Percentiles rank a stretch among this genome's conserved stretches.
Evolutionary conservation across 2,329 filamentous ascomycete species (phyloP).

Genomic region (Sporothrix euskadiensis): DNA sequence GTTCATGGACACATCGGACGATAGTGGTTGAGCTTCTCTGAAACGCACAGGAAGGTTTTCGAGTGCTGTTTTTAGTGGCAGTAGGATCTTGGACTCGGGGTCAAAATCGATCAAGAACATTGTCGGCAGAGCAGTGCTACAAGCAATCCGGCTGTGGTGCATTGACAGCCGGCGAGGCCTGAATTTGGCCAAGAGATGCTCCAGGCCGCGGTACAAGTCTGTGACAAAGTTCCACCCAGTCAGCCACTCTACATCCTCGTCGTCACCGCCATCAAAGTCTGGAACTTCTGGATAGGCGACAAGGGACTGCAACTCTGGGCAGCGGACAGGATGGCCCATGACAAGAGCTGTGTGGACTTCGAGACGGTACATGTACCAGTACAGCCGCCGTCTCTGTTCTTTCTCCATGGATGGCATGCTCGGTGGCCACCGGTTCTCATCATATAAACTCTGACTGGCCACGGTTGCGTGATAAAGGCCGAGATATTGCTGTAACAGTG

Average conservation of each 20-base stretch:
- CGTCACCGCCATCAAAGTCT: constrained; percentile 2
- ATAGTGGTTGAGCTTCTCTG: background rate
- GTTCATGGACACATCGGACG: constrained; percentile 13
- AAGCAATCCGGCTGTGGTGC: background rate
- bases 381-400: constrained; percentile 33
- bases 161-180: background rate
- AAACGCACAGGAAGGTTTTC: background rate
- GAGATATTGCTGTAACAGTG: constrained; percentile 30
- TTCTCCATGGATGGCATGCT: constrained; percentile 25
- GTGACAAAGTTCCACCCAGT: constrained; percentile 28
- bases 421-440: constrained; percentile 33
- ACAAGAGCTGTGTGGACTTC: constrained; percentile 34
- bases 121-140: background rate
- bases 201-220: constrained; percentile 24
- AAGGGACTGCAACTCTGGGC: constrained; percentile 31
- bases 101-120: constrained; percentile 21
- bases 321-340: constrained; percentile 33
- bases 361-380: constrained; percentile 34
- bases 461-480: constrained; percentile 34
- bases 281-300: constrained; percentile 31
- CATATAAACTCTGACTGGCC: constrained; percentile 31
- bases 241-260: constrained; percentile 17
- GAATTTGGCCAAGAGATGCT: constrained; percentile 23
- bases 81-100: constrained; percentile 9
- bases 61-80: background rate